phyloP scores from a whole-genome alignment of 139 green algal genomes.

The Asterochloris erici region DNA sequence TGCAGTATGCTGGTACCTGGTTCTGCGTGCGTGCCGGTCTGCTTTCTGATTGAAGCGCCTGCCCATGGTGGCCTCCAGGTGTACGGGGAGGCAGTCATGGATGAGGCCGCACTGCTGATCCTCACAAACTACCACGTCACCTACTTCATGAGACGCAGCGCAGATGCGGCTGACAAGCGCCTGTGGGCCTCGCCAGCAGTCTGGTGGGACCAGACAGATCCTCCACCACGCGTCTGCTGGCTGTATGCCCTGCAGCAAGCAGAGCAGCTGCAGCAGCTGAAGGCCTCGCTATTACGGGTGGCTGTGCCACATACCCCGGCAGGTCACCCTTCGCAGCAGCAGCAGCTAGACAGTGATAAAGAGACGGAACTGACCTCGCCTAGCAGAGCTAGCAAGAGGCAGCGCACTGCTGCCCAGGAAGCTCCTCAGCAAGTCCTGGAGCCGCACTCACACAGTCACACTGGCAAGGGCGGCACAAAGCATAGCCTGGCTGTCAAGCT shows the following conservation, averaged over 20 bases:
- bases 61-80: slow-evolving; percentile 12
- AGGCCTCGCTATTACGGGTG: not conserved
- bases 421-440: not conserved
- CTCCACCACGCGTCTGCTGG: slow-evolving; percentile 21
- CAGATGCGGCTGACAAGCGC: slow-evolving; percentile 14
- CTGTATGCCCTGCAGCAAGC: slow-evolving; percentile 12
- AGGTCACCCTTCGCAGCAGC: not conserved
- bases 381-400: not conserved
- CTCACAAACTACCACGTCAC: slow-evolving; percentile 26
- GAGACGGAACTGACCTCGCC: not conserved
- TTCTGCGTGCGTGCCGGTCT: no score
- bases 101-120: slow-evolving; percentile 28
- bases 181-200: slow-evolving; percentile 22
- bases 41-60: no score
- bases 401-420: not conserved
- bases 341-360: not conserved
- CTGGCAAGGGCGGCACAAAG: not conserved
- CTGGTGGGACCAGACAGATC: slow-evolving; percentile 20
- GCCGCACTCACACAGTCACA: not conserved
- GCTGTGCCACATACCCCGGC: not conserved
- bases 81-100: slow-evolving; percentile 23
- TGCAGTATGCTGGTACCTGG: no score
- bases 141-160: slow-evolving; percentile 19
- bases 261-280: not conserved
- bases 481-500: not conserved